Conservation (phyloP, 2,329 filamentous ascomycete species). For the Trichophyton verrucosum region DNA sequence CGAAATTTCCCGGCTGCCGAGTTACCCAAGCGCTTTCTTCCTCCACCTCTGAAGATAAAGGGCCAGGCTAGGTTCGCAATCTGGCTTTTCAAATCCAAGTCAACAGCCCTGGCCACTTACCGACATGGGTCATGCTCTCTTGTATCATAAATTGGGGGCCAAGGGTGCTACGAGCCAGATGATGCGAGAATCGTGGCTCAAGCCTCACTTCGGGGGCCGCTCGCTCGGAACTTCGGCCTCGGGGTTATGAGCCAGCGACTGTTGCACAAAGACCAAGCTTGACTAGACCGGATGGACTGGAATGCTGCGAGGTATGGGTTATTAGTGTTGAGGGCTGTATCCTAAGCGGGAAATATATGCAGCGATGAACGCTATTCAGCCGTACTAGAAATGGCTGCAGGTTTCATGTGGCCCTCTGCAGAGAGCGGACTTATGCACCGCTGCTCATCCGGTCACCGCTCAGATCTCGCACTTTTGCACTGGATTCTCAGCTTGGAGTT, state of each 20-base stretch:
- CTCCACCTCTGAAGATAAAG: no score
- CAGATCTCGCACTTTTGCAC: neutral
- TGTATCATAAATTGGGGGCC: neutral
- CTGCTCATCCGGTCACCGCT: neutral
- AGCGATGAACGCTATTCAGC: conserved; percentile 1
- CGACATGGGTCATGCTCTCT: no score
- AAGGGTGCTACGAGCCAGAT: neutral
- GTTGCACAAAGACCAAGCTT: neutral
- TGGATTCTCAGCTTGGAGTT: neutral
- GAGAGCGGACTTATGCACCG: neutral
- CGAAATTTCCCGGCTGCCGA: no score
- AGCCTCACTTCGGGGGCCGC: neutral
- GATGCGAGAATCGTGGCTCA: neutral
- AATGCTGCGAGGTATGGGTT: neutral
- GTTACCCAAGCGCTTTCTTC: no score
- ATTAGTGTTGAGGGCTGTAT: no score
- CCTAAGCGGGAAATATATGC: neutral
- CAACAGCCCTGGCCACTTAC: neutral
- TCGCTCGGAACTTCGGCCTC: neutral
- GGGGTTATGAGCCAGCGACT: neutral
- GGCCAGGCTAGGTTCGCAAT: neutral
- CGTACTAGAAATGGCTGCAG: neutral
- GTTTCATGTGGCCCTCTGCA: neutral
- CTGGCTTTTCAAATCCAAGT: neutral
- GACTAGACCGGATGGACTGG: neutral